phyloP scores from a whole-genome alignment of 805 yeast species.

The Lipomyces anomalus region DNA sequence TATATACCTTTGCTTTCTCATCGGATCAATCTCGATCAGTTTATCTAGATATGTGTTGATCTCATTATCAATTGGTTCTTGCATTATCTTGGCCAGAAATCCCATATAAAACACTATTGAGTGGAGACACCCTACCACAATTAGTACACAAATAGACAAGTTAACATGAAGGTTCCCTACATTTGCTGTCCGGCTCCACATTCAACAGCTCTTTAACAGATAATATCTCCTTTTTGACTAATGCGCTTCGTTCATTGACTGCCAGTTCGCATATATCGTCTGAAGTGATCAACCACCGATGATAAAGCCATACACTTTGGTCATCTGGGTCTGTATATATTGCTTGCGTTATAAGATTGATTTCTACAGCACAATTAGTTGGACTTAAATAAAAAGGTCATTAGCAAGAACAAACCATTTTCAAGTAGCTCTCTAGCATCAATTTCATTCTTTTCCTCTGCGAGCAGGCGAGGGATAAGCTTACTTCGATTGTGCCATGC shows the following conservation, averaged over 20 bases:
- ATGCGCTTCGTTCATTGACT: slow-evolving; percentile 32
- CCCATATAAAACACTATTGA: slow-evolving; percentile 43
- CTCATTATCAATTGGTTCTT: slow-evolving; percentile 14
- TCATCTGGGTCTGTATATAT: slow-evolving; percentile 91
- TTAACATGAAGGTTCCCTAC: slow-evolving; percentile 29
- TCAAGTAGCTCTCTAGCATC: slow-evolving; percentile 22
- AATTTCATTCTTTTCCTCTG: slow-evolving; percentile 21
- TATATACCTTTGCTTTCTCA: slow-evolving; percentile 54
- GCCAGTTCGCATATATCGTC: slow-evolving; percentile 31
- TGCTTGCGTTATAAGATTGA: slow-evolving; percentile 70
- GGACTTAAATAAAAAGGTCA: neutral
- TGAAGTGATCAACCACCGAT: slow-evolving; percentile 63
- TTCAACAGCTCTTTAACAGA: slow-evolving; percentile 59
- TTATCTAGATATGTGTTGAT: slow-evolving; percentile 36
- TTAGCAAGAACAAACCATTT: slow-evolving; percentile 23
- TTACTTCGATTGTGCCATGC: slow-evolving; percentile 92
- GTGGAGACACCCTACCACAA: slow-evolving; percentile 53
- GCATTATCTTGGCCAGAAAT: slow-evolving; percentile 27
- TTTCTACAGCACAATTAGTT: slow-evolving; percentile 45
- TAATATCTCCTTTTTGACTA: slow-evolving; percentile 44
- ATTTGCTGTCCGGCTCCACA: slow-evolving; percentile 64
- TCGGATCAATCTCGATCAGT: slow-evolving; percentile 55
- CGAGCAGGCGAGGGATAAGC: slow-evolving; percentile 52
- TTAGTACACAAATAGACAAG: slow-evolving; percentile 39
- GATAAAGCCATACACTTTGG: slow-evolving; percentile 86